A percentile compares a stretch with the other conserved stretches of the same genome.
These are phyloP conservation scores for Solanum okadae DNA, from an alignment of 257 asterid genomes.

Conservation along the genomic window DNA sequence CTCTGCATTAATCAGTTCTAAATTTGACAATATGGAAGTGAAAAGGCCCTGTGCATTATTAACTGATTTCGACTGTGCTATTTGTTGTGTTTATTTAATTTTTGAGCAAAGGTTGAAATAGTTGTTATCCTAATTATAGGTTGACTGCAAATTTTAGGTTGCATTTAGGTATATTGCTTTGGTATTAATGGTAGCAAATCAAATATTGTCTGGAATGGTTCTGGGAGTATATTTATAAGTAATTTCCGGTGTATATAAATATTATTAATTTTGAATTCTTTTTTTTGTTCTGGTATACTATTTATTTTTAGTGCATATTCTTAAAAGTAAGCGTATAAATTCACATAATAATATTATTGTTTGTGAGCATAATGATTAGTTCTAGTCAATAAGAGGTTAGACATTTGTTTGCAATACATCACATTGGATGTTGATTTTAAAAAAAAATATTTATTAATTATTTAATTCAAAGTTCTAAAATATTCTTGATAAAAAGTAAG, in stretches of 20 bases:
- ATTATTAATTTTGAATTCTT: too few relatives aligned
- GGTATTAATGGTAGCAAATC: not conserved
- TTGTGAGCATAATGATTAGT: not conserved
- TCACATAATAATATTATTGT: not conserved
- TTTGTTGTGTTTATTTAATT: not conserved
- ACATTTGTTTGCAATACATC: not conserved
- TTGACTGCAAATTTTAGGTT: not conserved
- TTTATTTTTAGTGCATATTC: not conserved
- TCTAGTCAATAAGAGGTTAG: not conserved
- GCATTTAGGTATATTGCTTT: not conserved
- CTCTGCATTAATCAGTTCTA: too few relatives aligned
- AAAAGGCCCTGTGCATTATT: too few relatives aligned
- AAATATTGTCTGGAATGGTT: not conserved
- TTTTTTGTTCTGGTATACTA: too few relatives aligned
- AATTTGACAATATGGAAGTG: too few relatives aligned
- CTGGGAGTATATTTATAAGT: not conserved
- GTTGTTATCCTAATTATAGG: not conserved
- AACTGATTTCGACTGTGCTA: too few relatives aligned
- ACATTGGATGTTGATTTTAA: not conserved
- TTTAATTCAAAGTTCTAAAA: too few relatives aligned
- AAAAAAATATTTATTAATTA: too few relatives aligned
- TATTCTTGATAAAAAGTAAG: not conserved
- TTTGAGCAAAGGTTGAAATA: not conserved
- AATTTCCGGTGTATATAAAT: too few relatives aligned
- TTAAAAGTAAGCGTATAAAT: not conserved